Evolutionary conservation across 257 asterid genomes (phyloP).

Genomic region (Marsdenia floribunda): DNA sequence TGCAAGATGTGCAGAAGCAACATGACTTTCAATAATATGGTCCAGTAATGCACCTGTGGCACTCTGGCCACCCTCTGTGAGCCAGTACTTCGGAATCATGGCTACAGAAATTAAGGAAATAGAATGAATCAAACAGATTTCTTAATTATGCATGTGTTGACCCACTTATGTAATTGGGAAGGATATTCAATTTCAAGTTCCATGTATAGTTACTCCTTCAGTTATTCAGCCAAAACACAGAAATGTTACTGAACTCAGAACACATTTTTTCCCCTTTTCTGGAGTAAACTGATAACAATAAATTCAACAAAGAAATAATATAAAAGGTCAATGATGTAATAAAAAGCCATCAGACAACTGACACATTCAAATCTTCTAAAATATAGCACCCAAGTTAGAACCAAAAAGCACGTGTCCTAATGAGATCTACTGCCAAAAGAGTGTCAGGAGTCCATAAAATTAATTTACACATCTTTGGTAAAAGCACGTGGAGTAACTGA

Average conservation of each 20-base stretch:
- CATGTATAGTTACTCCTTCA: background rate
- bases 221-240: background rate
- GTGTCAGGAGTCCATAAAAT: background rate
- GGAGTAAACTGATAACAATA: background rate
- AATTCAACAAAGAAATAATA: background rate
- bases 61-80: constrained; percentile 99
- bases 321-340: background rate
- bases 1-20: constrained; percentile 73
- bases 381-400: background rate
- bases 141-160: background rate
- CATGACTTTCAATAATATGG: constrained; percentile 70
- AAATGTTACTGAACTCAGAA: background rate
- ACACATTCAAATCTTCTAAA: background rate
- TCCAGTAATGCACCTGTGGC: constrained; percentile 92
- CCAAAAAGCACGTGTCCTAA: background rate
- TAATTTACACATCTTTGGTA: background rate
- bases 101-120: constrained; percentile 42
- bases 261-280: background rate
- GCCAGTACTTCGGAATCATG: constrained; percentile 98
- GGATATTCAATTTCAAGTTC: constrained; percentile 1
- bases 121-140: constrained; percentile 8
- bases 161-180: background rate
- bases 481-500: background rate
- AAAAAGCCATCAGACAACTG: background rate
- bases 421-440: background rate